Conservation (phyloP, 2,329 filamentous ascomycete species). For the Monilinia fructigena region DNA sequence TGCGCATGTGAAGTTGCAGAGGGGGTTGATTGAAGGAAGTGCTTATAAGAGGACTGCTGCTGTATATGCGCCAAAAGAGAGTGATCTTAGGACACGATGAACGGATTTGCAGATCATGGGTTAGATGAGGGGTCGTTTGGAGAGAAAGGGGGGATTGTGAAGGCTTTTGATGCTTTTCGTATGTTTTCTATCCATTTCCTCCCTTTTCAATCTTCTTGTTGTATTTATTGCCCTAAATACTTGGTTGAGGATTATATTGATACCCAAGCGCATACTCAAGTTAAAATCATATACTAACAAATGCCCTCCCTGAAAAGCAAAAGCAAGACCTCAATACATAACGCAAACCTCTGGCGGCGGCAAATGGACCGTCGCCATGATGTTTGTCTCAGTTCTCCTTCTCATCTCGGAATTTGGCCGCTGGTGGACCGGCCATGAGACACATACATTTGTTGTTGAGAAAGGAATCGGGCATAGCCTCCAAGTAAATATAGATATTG, state of each 20-base stretch:
- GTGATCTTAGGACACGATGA: slow-evolving; percentile 60
- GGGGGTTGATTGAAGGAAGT: background rate
- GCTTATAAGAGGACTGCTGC: background rate
- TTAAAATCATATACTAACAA: background rate
- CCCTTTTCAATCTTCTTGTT: background rate
- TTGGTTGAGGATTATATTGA: background rate
- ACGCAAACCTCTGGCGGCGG: slow-evolving; percentile 81
- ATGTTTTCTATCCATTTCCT: slow-evolving; percentile 44
- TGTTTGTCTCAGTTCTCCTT: slow-evolving; percentile 71
- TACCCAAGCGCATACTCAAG: background rate
- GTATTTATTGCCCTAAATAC: background rate
- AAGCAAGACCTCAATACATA: slow-evolving; percentile 92
- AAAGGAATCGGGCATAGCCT: slow-evolving; percentile 83
- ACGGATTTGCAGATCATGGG: slow-evolving; percentile 69
- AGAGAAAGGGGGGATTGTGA: slow-evolving; percentile 68
- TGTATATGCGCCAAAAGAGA: background rate
- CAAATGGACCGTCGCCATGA: slow-evolving; percentile 87
- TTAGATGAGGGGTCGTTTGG: slow-evolving; percentile 80
- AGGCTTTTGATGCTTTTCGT: slow-evolving; percentile 97
- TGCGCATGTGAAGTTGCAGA: background rate
- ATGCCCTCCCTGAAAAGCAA: slow-evolving; percentile 57
- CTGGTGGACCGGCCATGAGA: slow-evolving; percentile 83
- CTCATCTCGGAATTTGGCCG: slow-evolving; percentile 73
- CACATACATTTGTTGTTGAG: slow-evolving; percentile 90
- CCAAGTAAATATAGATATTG: slow-evolving; percentile 94